phyloP scores from a whole-genome alignment of 202 grass and related monocot species.

The Schoenoplectus tabernaemontani region DNA sequence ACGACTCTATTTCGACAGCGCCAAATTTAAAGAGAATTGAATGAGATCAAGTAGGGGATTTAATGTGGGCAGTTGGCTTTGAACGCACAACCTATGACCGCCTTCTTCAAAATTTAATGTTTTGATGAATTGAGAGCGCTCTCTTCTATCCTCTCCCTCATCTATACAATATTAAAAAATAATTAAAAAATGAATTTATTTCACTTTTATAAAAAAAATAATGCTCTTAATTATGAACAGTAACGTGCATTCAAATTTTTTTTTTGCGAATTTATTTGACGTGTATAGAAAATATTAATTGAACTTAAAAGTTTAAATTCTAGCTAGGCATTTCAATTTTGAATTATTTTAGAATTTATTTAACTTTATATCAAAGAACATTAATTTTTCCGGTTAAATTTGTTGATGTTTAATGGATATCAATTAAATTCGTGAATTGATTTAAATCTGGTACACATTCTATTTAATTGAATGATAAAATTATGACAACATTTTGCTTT shows the following conservation, averaged over 20 bases:
- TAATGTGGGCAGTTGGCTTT: conserved; percentile 17
- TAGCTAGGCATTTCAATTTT: not conserved
- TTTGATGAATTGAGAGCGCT: not conserved
- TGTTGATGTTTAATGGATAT: not conserved
- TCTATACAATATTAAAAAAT: not conserved
- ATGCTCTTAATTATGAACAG: not conserved
- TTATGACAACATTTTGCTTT: not conserved
- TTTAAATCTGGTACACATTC: not conserved
- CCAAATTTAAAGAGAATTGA: conserved; percentile 20
- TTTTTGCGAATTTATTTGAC: not conserved
- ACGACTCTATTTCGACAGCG: conserved; percentile 17
- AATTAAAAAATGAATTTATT: not conserved
- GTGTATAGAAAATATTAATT: not conserved
- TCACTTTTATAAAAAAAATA: not conserved
- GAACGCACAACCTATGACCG: conserved; percentile 17
- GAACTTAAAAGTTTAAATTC: not conserved
- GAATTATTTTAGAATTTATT: not conserved
- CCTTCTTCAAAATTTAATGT: conserved; percentile 8
- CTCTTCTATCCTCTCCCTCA: not conserved
- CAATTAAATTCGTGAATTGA: not conserved
- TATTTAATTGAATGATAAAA: not conserved
- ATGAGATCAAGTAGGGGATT: conserved; percentile 4
- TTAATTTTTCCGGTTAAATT: not conserved
- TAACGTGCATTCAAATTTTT: not conserved
- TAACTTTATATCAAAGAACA: not conserved